These are phyloP conservation scores for Populus tomentosa DNA, from an alignment of 441 rosid species.

Conservation along the genomic window DNA sequence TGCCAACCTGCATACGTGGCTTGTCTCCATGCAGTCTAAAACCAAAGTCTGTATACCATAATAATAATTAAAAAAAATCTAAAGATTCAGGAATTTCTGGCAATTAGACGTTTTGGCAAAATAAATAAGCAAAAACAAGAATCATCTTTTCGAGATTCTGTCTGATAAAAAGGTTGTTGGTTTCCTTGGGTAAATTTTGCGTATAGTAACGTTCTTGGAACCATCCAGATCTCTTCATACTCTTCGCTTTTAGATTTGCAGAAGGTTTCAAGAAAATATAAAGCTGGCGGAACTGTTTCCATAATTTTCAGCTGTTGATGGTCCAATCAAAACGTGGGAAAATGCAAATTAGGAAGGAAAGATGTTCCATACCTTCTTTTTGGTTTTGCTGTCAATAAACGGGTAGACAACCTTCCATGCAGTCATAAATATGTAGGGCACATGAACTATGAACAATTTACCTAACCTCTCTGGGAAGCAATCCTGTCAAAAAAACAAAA, in stretches of 20 bases:
- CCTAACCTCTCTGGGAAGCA: conserved; percentile 90
- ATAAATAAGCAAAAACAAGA: no score
- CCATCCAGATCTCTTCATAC: neutral
- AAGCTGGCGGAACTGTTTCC: neutral
- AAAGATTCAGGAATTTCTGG: neutral
- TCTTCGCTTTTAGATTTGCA: neutral
- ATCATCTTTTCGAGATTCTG: neutral
- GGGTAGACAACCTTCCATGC: conserved; percentile 84
- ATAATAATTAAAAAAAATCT: no score
- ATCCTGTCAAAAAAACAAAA: conserved; percentile 56
- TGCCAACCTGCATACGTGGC: neutral
- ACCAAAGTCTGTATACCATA: neutral
- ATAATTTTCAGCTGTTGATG: neutral
- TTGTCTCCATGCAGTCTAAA: neutral
- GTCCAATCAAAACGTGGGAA: neutral
- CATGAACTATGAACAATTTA: conserved; percentile 58
- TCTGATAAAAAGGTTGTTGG: neutral
- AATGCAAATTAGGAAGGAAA: neutral
- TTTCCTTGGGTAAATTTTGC: neutral
- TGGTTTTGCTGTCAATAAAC: conserved; percentile 77
- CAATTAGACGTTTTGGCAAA: neutral
- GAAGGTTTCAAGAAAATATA: neutral
- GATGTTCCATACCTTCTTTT: conserved; percentile 54
- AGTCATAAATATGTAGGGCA: conserved; percentile 76
- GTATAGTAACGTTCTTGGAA: neutral